Base-by-base conservation (phyloP, 352 stramenopile species). In the Elongisporangium anandrum region DNA sequence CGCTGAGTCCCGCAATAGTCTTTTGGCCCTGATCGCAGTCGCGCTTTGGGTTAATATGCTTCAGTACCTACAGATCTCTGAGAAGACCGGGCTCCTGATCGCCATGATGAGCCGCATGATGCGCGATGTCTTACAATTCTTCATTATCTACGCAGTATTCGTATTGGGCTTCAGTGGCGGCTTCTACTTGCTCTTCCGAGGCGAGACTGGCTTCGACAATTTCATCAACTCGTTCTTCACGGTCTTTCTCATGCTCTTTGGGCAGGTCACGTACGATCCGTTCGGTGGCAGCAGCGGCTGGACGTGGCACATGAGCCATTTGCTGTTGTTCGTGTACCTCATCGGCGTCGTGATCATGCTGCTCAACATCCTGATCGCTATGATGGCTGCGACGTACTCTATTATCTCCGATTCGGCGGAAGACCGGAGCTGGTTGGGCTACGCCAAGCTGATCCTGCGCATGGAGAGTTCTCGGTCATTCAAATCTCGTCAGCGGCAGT, bases 101-200 rank as follows among this genome's bases (percentile, higher is more conserved):
- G 78, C 82, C 3, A 92, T 92, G 82, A 89, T 92, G 82, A 72
- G 69, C 9, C 75, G 84, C 64, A 85, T 92, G 73, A 63, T 83
- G 17, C 82, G 72, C 23, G 82, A 92, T 50, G 75, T 88, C 34
- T 73, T 77, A 50, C 77, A 76, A 4, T 92, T 92, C 57, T 67
- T 87, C 15, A 58, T 92, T 47, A 70, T 92, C 24, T 92, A 90
- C 60, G 75, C 68, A 0, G 79, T 90, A 3, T 92, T 92, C 59
- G 64, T 88, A 29, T 70, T 86, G 20, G 79, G 79, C 50, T 88
- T 88, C 53, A 90, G 74, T 50, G 81, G 82, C 21, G 81, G 77
- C 8, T 90, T 90, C 45, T 92, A 87, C 60, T 68, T 88, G 23
- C 52, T 92, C 15, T 52, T 92, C 22, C 75, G 81, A 4, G 78